A percentile compares a stretch with the other conserved stretches of the same genome.
phyloP scores from a whole-genome alignment of 192 early-diverging fungal species.

The Oehlia diaphana region DNA sequence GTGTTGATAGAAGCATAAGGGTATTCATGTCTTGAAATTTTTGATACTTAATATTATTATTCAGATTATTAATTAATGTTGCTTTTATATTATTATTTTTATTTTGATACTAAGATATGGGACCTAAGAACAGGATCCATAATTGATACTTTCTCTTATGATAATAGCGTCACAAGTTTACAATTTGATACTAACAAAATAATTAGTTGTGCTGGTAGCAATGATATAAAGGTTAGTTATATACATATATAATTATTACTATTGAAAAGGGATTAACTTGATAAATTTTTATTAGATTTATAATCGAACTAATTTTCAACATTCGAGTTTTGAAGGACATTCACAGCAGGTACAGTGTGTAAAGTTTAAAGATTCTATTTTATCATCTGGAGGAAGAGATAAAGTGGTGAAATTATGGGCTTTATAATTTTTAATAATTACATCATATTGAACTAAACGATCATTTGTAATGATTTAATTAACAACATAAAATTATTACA shows the following conservation, averaged over 20 bases:
- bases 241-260: neutral
- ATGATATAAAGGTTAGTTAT: constrained; percentile 1
- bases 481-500: neutral
- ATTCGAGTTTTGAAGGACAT: constrained; percentile 50
- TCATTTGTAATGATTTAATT: neutral
- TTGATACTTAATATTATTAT: neutral
- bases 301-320: constrained; percentile 63
- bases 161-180: constrained; percentile 50
- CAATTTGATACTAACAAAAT: constrained; percentile 60
- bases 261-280: neutral
- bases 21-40: constrained; percentile 26
- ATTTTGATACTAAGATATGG: constrained; percentile 55
- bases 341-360: constrained; percentile 45
- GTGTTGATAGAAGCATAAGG: constrained; percentile 61
- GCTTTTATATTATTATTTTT: neutral
- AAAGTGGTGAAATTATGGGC: constrained; percentile 68
- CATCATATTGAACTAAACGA: neutral
- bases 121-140: constrained; percentile 70
- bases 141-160: constrained; percentile 58
- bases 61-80: neutral
- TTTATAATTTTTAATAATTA: constrained; percentile 38
- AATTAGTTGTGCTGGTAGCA: constrained; percentile 51
- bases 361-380: constrained; percentile 44
- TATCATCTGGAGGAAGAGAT: constrained; percentile 63
- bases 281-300: constrained; percentile 47